A percentile compares a stretch with the other conserved stretches of the same genome.
phyloP scores from a whole-genome alignment of 768 basidiomycete genomes.

The Trametes villosa region DNA sequence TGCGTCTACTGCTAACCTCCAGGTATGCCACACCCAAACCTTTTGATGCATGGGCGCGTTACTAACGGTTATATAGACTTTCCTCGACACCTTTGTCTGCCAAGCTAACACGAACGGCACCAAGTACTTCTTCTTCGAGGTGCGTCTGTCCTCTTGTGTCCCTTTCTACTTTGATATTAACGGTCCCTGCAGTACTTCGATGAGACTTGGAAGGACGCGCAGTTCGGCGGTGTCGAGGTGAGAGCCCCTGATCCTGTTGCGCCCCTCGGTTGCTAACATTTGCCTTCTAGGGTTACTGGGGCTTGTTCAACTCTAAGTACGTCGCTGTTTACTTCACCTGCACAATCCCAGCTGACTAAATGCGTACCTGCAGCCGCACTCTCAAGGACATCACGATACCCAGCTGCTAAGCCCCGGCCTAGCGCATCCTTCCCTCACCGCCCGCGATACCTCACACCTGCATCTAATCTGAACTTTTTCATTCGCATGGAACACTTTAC shows the following conservation, averaged over 20 bases:
- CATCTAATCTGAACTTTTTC: not conserved
- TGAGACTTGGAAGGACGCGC: slow-evolving; percentile 56
- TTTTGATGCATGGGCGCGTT: not conserved
- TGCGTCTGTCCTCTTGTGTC: slow-evolving; percentile 32
- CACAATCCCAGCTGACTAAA: slow-evolving; percentile 15
- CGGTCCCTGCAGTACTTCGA: slow-evolving; percentile 62
- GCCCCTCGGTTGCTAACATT: not conserved
- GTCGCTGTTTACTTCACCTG: slow-evolving; percentile 21
- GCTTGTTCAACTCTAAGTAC: slow-evolving; percentile 64
- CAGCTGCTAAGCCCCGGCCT: slow-evolving; percentile 43
- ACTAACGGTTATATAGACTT: slow-evolving; percentile 50
- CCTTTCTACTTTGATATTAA: slow-evolving; percentile 5
- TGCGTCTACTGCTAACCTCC: slow-evolving; percentile 65
- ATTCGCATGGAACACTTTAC: not conserved
- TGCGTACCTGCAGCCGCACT: slow-evolving; percentile 53
- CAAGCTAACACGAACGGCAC: slow-evolving; percentile 82
- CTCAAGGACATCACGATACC: slow-evolving; percentile 76
- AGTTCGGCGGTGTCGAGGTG: slow-evolving; percentile 82
- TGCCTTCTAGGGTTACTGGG: slow-evolving; percentile 57
- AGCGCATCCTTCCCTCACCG: not conserved
- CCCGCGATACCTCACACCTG: slow-evolving; percentile 2
- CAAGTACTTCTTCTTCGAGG: slow-evolving; percentile 88
- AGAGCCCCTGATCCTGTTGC: slow-evolving; percentile 9
- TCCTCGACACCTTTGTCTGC: slow-evolving; percentile 88
- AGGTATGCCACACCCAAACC: slow-evolving; percentile 1